These are phyloP conservation scores for Candida tetrigidarum DNA, from an alignment of 1,139 yeast genomes.

Conservation along the genomic window DNA sequence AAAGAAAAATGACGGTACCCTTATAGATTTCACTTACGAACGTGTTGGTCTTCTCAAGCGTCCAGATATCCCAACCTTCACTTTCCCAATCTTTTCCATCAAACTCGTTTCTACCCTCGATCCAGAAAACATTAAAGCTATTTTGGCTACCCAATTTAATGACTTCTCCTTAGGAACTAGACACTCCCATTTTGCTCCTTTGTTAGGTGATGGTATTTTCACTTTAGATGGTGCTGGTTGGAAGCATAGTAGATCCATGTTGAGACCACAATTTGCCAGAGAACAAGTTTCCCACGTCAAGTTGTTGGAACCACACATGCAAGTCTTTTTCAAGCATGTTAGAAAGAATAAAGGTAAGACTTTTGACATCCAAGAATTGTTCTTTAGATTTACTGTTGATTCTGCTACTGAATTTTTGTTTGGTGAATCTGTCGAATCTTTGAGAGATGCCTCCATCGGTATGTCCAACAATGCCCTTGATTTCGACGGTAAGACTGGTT, in stretches of 20 bases:
- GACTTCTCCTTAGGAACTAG: conserved; percentile 58
- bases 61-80: conserved; percentile 22
- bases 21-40: conserved; percentile 24
- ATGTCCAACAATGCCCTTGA: conserved; percentile 17
- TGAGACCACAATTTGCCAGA: conserved; percentile 61
- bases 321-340: conserved; percentile 39
- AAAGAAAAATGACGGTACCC: conserved; percentile 26
- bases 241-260: conserved; percentile 61
- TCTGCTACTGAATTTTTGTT: conserved; percentile 63
- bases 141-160: conserved; percentile 49
- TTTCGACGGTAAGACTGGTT: conserved; percentile 38
- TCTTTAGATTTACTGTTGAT: conserved; percentile 57
- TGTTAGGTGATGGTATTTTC: conserved; percentile 62
- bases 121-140: conserved; percentile 45
- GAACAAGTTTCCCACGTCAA: conserved; percentile 57
- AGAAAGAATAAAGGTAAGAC: conserved; percentile 28
- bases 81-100: conserved; percentile 24
- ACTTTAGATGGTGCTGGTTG: conserved; percentile 59
- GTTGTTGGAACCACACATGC: conserved; percentile 51
- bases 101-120: conserved; percentile 32
- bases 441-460: conserved; percentile 32
- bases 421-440: conserved; percentile 54
- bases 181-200: conserved; percentile 43
- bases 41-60: conserved; percentile 17
- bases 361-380: conserved; percentile 53